A percentile compares a stretch with the other conserved stretches of the same genome.
Conservation (phyloP, 805 yeast genomes). For the Kuraishia floccosa region DNA sequence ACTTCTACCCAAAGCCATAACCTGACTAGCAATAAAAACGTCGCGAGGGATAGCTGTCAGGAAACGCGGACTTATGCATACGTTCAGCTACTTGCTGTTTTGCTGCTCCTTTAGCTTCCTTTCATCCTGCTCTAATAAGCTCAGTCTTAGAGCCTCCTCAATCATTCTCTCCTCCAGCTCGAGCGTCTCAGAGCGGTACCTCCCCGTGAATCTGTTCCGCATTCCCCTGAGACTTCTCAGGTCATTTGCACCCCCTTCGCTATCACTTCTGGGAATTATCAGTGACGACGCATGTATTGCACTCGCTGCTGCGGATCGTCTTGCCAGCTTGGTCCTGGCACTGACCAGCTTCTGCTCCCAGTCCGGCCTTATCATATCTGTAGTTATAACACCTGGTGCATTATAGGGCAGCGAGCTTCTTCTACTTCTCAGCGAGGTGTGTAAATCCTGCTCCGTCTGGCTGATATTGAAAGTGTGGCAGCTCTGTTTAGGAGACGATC, state of each 20-base stretch:
- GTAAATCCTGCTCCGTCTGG: no score
- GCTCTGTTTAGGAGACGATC: neutral
- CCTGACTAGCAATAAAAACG: no score
- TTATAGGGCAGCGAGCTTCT: constrained; percentile 53
- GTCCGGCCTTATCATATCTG: constrained; percentile 83
- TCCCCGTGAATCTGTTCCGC: neutral
- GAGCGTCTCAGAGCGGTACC: constrained; percentile 12
- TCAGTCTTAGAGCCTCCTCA: constrained; percentile 70
- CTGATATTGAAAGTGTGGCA: no score
- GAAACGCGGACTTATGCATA: no score
- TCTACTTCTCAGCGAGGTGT: constrained; percentile 22
- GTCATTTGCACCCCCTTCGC: no score
- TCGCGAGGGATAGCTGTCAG: no score
- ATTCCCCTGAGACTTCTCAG: no score
- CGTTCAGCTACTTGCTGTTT: no score
- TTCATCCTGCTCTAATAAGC: constrained; percentile 60
- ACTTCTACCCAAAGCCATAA: no score
- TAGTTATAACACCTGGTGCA: constrained; percentile 61
- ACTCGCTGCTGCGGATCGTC: constrained; percentile 88
- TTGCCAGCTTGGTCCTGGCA: constrained; percentile 69
- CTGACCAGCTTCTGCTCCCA: constrained; percentile 71
- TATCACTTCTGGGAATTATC: no score
- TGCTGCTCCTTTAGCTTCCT: no score
- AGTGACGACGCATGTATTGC: constrained; percentile 86
- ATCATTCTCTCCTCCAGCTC: constrained; percentile 70